phyloP scores from a whole-genome alignment of 2,329 filamentous ascomycete genomes.

The Colletotrichum sp. region DNA sequence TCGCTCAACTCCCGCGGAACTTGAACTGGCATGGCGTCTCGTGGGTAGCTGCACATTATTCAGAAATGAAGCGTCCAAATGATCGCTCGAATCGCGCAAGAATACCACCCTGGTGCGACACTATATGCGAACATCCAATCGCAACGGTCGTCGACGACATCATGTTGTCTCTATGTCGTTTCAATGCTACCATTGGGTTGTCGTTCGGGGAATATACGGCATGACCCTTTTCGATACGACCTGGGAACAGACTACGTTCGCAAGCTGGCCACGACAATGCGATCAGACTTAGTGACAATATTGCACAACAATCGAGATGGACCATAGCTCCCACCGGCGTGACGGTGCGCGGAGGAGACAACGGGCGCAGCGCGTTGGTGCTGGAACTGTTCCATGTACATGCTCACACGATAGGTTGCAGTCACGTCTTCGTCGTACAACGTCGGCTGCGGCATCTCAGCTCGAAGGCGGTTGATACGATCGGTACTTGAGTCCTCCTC shows the following conservation, averaged over 20 bases:
- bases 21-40: not conserved
- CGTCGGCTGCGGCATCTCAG: not conserved
- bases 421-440: not conserved
- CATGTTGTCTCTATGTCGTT: not conserved
- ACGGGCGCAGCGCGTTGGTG: not conserved
- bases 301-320: not conserved
- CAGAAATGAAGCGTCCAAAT: not conserved
- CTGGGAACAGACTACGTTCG: not conserved
- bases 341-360: not conserved
- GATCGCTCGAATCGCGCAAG: not conserved
- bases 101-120: not conserved
- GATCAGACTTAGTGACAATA: not conserved
- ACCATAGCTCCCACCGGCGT: not conserved
- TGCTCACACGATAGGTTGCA: not conserved
- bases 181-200: not conserved
- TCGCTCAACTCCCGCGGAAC: not conserved
- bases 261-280: not conserved
- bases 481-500: not conserved
- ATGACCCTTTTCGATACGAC: not conserved
- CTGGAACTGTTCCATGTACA: not conserved
- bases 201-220: not conserved
- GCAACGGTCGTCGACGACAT: constrained; percentile 2
- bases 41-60: not conserved
- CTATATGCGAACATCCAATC: not conserved
- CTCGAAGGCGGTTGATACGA: not conserved